Base-by-base conservation (phyloP, 306 rosid species). In the Corylus avellana region DNA sequence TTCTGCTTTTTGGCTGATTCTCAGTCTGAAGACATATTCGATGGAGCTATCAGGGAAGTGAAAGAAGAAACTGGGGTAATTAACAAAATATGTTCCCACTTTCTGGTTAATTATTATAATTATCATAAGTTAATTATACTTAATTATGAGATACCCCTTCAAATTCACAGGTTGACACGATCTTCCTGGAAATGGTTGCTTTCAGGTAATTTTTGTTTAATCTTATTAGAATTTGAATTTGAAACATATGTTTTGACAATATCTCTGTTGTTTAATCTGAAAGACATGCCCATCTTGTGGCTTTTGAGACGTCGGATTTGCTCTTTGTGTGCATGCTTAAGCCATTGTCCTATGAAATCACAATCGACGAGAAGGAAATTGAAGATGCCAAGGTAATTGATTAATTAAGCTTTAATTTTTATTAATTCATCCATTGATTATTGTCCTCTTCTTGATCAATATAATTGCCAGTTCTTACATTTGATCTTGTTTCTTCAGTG, bases 11-110 rank as follows among this genome's bases (percentile, higher is more conserved):
- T 16, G 55, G 22, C 25, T 49, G 5, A 44, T 51, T 20, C 22
- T 8, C 76, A 80, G 89, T 85, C 77, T 67, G 90, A 87, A 80
- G 88, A 87, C 56, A 74, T 79, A 82, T 82, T 82, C 58, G 42
- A 75, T 42, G 86, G 85, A 75, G 85, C 80, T 49, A 37, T 72
- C 54, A 79, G 86, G 75, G 88, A 87, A 87, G 88, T 87, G 57
- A 87, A 84, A 81, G 90, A 87, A 57, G 90, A 87, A 81, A 84
- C 90, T 53, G 86, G 85, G 32, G 90, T 87, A 80, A 22, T 22
- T 22, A 22, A 76, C 70, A 54, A 72, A 48, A 72, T 29, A 53
- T 3, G 9, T 11, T 59, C 72, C 72, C 73, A 3, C 16, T 49
- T 77, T 72, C 5, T 70, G 22, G n/a, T 16, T 8, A 35, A 35